phyloP scores from a whole-genome alignment of 345 rosid genomes.

The Durio zibethinus region DNA sequence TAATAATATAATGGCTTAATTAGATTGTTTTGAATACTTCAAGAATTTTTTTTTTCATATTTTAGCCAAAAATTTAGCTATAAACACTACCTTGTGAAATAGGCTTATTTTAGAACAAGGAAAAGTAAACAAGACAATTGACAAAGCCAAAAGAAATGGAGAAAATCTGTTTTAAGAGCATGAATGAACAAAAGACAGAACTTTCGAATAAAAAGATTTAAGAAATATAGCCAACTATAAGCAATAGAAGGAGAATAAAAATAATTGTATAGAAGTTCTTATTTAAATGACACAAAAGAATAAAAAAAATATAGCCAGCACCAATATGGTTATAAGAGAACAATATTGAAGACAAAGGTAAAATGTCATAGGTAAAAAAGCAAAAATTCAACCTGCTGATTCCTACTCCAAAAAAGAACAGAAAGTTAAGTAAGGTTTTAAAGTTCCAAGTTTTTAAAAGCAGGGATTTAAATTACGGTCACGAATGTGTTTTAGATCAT shows the following conservation, averaged over 20 bases:
- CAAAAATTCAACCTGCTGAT: not conserved
- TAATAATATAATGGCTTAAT: too few species aligned
- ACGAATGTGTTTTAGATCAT: too few species aligned
- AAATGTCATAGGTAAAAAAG: not conserved
- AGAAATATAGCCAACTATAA: not conserved
- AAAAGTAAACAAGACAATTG: not conserved
- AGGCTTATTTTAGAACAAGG: not conserved
- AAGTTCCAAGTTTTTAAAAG: not conserved
- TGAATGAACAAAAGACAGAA: not conserved
- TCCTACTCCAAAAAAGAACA: not conserved
- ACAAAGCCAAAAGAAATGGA: not conserved
- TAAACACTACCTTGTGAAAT: not conserved
- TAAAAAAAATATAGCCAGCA: not conserved
- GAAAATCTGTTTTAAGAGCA: not conserved
- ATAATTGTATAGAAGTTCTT: not conserved
- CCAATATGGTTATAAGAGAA: not conserved
- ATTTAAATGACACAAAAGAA: not conserved
- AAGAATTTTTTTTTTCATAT: too few species aligned
- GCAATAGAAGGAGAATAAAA: not conserved
- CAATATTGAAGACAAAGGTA: not conserved
- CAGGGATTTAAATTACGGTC: too few species aligned
- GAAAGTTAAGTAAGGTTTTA: not conserved
- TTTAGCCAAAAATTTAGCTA: too few species aligned
- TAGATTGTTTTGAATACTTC: too few species aligned
- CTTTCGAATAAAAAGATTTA: not conserved